Percentiles rank a stretch among this genome's conserved stretches.
These are phyloP conservation scores for Penicillium sp. DNA, from an alignment of 2,329 filamentous ascomycete species.

Conservation along the genomic window DNA sequence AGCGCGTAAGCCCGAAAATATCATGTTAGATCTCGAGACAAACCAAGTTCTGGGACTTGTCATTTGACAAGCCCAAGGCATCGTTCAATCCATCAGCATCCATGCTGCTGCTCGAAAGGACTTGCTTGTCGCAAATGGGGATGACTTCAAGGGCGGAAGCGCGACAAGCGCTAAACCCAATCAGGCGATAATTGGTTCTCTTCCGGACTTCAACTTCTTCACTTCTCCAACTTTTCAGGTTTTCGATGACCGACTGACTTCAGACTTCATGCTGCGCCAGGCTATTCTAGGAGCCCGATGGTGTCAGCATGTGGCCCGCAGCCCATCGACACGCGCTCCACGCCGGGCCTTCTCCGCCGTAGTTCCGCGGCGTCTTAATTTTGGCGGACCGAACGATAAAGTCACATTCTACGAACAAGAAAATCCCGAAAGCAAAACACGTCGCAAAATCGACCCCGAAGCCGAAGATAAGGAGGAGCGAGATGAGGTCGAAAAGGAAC, in stretches of 20 bases:
- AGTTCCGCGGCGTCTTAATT: constrained; percentile 29
- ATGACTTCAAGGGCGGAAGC: constrained; percentile 20
- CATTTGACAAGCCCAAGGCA: constrained; percentile 21
- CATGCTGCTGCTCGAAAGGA: constrained; percentile 13
- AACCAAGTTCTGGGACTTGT: constrained; percentile 32
- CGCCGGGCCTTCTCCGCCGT: constrained; percentile 32
- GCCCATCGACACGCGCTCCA: constrained; percentile 26
- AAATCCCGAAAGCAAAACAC: constrained; percentile 33
- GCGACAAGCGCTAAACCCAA: constrained; percentile 31
- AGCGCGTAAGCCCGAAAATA: constrained; percentile 5
- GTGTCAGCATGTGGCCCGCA: constrained; percentile 41
- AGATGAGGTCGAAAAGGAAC: constrained; percentile 35
- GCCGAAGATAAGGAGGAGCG: constrained; percentile 38
- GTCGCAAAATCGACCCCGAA: constrained; percentile 38
- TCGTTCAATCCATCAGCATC: constrained; percentile 23
- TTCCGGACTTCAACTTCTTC: constrained; percentile 18
- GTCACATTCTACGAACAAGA: constrained; percentile 45
- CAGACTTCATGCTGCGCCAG: constrained; percentile 44
- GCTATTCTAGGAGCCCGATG: constrained; percentile 43
- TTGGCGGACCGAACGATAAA: constrained; percentile 39
- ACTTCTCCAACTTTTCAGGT: constrained; percentile 8
- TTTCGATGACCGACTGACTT: constrained; percentile 33
- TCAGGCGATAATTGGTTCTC: constrained; percentile 27
- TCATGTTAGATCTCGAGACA: background rate
- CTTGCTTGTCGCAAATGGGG: constrained; percentile 12